phyloP scores from a whole-genome alignment of 768 basidiomycete species.

The Pleurotus sapidus region DNA sequence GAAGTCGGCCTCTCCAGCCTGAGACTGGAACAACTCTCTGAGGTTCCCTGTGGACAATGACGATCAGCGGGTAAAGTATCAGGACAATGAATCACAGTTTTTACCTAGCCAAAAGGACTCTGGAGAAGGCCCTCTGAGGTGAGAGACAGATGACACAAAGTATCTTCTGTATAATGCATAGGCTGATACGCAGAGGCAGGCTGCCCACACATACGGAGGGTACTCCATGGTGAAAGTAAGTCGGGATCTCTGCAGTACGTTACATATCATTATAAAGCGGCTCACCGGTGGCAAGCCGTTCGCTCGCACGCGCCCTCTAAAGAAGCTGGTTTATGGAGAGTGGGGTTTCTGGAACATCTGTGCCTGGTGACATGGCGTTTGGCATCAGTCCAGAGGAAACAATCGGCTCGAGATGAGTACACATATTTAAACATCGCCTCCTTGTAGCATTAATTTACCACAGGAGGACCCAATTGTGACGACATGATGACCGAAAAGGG shows the following conservation, averaged over 20 bases:
- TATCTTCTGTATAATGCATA: conserved; percentile 30
- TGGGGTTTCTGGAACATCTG: no score
- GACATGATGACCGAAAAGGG: no score
- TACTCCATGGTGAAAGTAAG: background rate
- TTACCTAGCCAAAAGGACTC: conserved; percentile 48
- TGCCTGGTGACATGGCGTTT: no score
- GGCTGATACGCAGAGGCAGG: conserved; percentile 11
- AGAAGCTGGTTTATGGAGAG: no score
- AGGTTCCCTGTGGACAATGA: conserved; percentile 37
- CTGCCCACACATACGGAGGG: background rate
- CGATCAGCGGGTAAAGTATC: background rate
- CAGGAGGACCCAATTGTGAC: no score
- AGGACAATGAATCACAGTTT: conserved; percentile 2
- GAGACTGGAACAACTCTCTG: conserved; percentile 46
- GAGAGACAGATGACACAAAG: conserved; percentile 37
- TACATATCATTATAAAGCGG: background rate
- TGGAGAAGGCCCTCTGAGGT: conserved; percentile 46
- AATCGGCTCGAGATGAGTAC: no score
- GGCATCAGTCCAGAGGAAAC: no score
- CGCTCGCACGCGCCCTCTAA: background rate
- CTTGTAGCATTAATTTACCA: no score
- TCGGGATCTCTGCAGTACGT: background rate
- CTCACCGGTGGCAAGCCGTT: background rate
- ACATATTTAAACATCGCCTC: no score
- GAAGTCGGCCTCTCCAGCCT: conserved; percentile 48